Conservation (phyloP, 305 asterid genomes). For the Fraxinus albicans region DNA sequence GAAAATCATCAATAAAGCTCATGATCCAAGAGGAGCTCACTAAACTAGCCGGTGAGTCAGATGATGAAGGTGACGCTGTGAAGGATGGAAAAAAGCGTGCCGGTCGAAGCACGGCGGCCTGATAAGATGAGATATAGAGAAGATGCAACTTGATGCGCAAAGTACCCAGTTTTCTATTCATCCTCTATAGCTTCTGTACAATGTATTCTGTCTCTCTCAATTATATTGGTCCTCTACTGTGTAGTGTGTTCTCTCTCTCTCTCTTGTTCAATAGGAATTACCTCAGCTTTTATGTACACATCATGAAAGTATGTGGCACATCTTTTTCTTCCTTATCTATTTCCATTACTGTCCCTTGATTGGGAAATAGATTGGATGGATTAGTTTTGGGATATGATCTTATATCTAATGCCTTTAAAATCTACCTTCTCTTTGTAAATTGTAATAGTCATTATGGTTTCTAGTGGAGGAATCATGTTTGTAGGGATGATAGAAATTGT, state of each 20-base stretch:
- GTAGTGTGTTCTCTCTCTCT: background rate
- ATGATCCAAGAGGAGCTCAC: conserved; percentile 63
- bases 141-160: background rate
- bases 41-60: conserved; percentile 49
- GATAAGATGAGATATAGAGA: conserved; percentile 8
- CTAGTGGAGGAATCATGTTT: background rate
- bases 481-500: background rate
- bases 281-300: background rate
- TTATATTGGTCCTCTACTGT: background rate
- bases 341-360: background rate
- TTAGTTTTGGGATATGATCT: background rate
- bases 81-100: conserved; percentile 28
- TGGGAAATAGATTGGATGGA: background rate
- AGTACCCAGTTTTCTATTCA: background rate
- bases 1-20: conserved; percentile 49
- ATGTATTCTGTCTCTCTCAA: background rate
- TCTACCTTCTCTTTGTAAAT: background rate
- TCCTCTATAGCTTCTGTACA: background rate
- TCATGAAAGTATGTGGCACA: background rate
- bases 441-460: background rate
- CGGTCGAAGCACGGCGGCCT: conserved; percentile 30
- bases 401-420: background rate
- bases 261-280: background rate
- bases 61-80: conserved; percentile 35
- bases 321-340: background rate